phyloP scores from a whole-genome alignment of 2,329 filamentous ascomycete species.

The Emmonsiellopsis sp. region DNA sequence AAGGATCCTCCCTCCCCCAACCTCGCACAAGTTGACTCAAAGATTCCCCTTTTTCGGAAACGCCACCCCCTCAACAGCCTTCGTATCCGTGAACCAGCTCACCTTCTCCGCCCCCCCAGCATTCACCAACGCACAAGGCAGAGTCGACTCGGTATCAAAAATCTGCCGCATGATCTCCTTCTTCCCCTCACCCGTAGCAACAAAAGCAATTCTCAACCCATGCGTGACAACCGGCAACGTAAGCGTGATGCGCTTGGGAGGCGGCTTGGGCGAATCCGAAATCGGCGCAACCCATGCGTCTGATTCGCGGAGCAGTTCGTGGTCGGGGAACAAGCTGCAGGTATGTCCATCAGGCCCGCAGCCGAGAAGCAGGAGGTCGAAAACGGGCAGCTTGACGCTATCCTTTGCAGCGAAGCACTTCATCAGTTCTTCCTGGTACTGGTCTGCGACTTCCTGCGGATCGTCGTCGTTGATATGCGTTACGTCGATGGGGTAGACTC shows the following conservation, averaged over 20 bases:
- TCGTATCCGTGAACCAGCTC: constrained; percentile 88
- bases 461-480: constrained; percentile 62
- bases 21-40: constrained; percentile 21
- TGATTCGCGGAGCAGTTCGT: constrained; percentile 74
- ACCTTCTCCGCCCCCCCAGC: constrained; percentile 72
- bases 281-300: constrained; percentile 90
- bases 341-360: constrained; percentile 96
- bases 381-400: constrained; percentile 87
- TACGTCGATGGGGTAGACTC: constrained; percentile 69
- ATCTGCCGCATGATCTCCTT: constrained; percentile 87
- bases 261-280: constrained; percentile 89
- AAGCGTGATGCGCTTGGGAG: constrained; percentile 80
- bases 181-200: constrained; percentile 83
- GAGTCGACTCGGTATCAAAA: constrained; percentile 64
- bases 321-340: constrained; percentile 88
- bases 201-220: constrained; percentile 76
- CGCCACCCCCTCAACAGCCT: constrained; percentile 73
- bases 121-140: constrained; percentile 86
- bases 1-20: no score
- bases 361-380: constrained; percentile 86
- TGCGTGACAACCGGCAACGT: constrained; percentile 86
- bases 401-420: constrained; percentile 81
- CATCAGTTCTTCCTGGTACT: constrained; percentile 85
- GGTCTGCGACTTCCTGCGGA: constrained; percentile 82
- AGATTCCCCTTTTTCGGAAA: constrained; percentile 68